Base-by-base conservation (phyloP, 2,329 filamentous ascomycete genomes). In the Chaetomium sp. region DNA sequence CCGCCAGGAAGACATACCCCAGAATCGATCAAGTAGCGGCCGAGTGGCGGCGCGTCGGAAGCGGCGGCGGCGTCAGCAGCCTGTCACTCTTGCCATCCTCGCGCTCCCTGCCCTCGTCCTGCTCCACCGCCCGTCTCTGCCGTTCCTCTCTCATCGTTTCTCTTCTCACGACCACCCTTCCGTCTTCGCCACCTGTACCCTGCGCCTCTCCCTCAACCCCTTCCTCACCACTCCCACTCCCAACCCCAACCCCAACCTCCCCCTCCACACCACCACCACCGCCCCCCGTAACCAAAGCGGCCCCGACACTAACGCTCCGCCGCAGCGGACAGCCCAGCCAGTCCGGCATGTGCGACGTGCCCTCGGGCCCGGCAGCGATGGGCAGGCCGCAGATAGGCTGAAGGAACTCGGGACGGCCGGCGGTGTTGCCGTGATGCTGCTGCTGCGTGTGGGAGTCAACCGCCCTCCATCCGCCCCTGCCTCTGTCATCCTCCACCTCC, bases 331-430 rank as follows among this genome's bases (percentile, higher is more conserved):
- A 78, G 1, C 69, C 47, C 33, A 69, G 62, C 66, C 76, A 79
- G 1, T 65, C 33, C 1, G 74, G 72, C 64, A 75, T 71, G 67
- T 79, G 76, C 0, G 71, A 68, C 13, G 72, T 68, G 19, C 76
- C 77, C 68, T 81, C 79, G 8, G 79, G 78, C 0, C 79, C 79
- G 23, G 78, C 78, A 27, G 78, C 79, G 21, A 80, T 70, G 23
- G 79, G 79, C 1, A 79, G 72, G 1, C 78, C 78, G 7, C 73
- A 75, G 29, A 78, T 67, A 75, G 61, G 72, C 12, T 0, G 7
- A 7, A n/a, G 16, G 0, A 6, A 4, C 38, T 42, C 38, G 38
- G 38, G 16, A 6, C 16, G 38, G 38, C 4, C 6, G 38, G 38
- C 38, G 4, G 2, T 42, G 13, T 5, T n/a, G 38, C 38, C 29